Base-by-base conservation (phyloP, 495 filamentous ascomycete species). In the Aspergillus sclerotiicarbonarius region DNA sequence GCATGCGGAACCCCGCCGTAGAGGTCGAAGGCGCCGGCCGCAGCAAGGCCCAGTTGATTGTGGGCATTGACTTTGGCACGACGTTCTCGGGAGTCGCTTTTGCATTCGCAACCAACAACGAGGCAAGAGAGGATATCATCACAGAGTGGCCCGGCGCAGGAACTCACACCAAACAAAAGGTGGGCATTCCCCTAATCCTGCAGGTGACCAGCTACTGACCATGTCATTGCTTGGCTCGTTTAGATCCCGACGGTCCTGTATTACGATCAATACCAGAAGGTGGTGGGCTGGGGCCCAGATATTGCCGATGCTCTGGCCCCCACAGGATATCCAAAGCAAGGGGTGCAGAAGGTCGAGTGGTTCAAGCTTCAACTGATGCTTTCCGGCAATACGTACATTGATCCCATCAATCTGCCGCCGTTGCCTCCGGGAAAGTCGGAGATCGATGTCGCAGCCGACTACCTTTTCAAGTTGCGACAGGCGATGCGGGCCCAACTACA, bases 1-100 rank as follows among this genome's bases (percentile, higher is more conserved):
- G 71, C 15, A 64, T 69, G 55, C 69, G 76, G 35, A 80, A 81
- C 59, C 77, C 80, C 56, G 76, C 82, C 50, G 83, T 84, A 53
- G 95, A 97, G 71, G 89, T 96, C 21, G 92, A 96, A 63, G 91
- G 89, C 29, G 88, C 85, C 54, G 90, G 89, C 65, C 82, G 90
- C 48, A 84, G 78, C 61, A 88, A 87, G 71, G 82, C 86, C 30
- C 84, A 87, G 67, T 72, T 89, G 55, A 89, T 89, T 65, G 86
- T 89, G 12, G 86, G 86, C 62, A 89, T 89, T 67, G 86, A 89
- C 61, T 89, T 89, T 58, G 88, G 88, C 47, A 91, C 88, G 3
- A 91, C 88, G 10, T 91, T 91, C 65, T 90, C 87, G 6, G 88
- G 88, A 62, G 88, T 91, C 58, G 88, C 88, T 41, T 91, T 88